Evolutionary conservation across 2,329 filamentous ascomycete genomes (phyloP).

Genomic region (Nemania serpens): DNA sequence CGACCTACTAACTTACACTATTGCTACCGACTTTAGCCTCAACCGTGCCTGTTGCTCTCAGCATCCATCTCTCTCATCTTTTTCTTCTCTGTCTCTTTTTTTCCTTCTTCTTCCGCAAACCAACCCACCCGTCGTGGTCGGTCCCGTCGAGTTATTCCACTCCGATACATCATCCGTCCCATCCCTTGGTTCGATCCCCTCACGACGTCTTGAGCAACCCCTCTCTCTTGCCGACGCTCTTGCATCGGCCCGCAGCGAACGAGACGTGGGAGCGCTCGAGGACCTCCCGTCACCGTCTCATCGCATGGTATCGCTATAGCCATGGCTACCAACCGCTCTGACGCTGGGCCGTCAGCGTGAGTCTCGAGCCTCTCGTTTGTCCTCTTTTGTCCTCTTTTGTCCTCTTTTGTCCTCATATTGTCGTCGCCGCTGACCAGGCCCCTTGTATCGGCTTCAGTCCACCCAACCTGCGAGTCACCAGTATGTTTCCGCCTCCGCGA

Average conservation of each 20-base stretch:
- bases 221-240: conserved; percentile 22
- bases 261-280: conserved; percentile 24
- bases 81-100: neutral
- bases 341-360: conserved; percentile 67
- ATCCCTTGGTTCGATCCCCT: conserved; percentile 11
- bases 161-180: conserved; percentile 4
- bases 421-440: conserved; percentile 39
- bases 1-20: conserved; percentile 13
- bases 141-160: conserved; percentile 10
- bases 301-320: conserved; percentile 22
- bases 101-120: neutral
- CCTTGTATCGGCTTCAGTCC: conserved; percentile 54
- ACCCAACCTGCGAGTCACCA: conserved; percentile 91
- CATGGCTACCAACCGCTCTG: conserved; percentile 57
- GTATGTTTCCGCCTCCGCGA: conserved; percentile 58
- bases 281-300: conserved; percentile 21
- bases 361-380: conserved; percentile 42
- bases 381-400: conserved; percentile 5
- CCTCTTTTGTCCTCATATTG: neutral
- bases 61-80: conserved; percentile 1
- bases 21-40: conserved; percentile 15
- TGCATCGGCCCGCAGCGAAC: conserved; percentile 16
- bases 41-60: conserved; percentile 7
- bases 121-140: conserved; percentile 20
- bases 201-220: conserved; percentile 18